Evolutionary conservation across 768 basidiomycete genomes (phyloP).

Genomic region (Lentinula sp.): DNA sequence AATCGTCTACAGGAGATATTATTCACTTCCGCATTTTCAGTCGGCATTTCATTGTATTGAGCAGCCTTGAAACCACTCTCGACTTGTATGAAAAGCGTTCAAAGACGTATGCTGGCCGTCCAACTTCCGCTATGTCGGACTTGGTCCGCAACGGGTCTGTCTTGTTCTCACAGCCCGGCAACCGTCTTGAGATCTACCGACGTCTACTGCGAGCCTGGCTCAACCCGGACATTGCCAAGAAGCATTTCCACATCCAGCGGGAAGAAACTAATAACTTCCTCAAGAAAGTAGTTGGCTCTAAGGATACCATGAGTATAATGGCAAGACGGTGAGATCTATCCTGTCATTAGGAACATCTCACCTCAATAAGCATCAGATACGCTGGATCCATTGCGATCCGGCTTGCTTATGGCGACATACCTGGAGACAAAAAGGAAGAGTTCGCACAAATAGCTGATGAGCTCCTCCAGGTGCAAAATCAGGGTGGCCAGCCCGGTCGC

Average conservation of each 20-base stretch:
- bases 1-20: neutral
- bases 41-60: neutral
- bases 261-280: neutral
- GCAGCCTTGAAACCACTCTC: neutral
- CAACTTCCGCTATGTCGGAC: neutral
- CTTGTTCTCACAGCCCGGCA: neutral
- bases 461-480: neutral
- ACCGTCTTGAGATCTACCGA: neutral
- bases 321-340: neutral
- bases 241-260: neutral
- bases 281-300: neutral
- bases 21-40: neutral
- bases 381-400: slow-evolving; percentile 9
- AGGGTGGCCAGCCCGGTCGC: neutral
- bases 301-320: neutral
- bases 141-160: neutral
- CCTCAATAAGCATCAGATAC: neutral
- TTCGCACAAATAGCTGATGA: slow-evolving; percentile 6
- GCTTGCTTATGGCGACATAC: slow-evolving; percentile 6
- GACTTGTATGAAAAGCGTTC: neutral
- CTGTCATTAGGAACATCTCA: neutral
- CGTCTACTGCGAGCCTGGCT: slow-evolving; percentile 1
- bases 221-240: neutral
- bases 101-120: neutral
- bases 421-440: slow-evolving; percentile 4